Evolutionary conservation across 768 basidiomycete species (phyloP).

Genomic region (Clitopilus passeckerianus): DNA sequence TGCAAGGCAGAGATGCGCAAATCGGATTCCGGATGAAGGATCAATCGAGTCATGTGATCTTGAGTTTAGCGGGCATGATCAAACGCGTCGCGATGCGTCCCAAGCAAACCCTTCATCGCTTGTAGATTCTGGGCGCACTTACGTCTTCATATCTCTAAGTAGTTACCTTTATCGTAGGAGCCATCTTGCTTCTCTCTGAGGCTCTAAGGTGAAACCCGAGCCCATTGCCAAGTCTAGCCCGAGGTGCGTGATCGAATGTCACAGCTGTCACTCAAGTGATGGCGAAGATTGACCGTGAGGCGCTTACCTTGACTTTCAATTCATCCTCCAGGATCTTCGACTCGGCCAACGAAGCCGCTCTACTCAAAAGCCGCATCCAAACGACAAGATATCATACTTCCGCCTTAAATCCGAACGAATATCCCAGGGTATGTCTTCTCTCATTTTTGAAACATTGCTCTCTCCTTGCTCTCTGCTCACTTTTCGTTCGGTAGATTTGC

Average conservation of each 20-base stretch:
- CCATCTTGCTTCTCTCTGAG: too few relatives aligned
- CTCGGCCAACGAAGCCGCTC: neutral
- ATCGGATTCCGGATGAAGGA: neutral
- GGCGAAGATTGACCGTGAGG: neutral
- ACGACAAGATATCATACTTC: neutral
- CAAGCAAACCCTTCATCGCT: too few relatives aligned
- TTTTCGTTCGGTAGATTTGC: too few relatives aligned
- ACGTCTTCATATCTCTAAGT: too few relatives aligned
- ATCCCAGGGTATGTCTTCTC: neutral
- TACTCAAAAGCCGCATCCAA: neutral
- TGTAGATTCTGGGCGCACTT: too few relatives aligned
- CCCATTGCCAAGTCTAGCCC: too few relatives aligned
- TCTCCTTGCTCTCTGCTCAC: neutral
- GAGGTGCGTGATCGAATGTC: too few relatives aligned
- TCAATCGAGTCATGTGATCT: neutral
- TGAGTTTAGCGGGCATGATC: too few relatives aligned
- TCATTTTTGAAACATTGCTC: neutral
- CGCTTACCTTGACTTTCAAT: too few relatives aligned
- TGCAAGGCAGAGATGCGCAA: neutral
- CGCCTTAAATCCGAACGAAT: neutral
- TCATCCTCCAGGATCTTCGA: neutral
- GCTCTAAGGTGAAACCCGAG: too few relatives aligned
- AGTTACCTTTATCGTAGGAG: too few relatives aligned
- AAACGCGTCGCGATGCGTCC: too few relatives aligned
- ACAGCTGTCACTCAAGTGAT: neutral